Conservation (phyloP, 2,329 filamentous ascomycete genomes). For the Botrytis cinerea region DNA sequence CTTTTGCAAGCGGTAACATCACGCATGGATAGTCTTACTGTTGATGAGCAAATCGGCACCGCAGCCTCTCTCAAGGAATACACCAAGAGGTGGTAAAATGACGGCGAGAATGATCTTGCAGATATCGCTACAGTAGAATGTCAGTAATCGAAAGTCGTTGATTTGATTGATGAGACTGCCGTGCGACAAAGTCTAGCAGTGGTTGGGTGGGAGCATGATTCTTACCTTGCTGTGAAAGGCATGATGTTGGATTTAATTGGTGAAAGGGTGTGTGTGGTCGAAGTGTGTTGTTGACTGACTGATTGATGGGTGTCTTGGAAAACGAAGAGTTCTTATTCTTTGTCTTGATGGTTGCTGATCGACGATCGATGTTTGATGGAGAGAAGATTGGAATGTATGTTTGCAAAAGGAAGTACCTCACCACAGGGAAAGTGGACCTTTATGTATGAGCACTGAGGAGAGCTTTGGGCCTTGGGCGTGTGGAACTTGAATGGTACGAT, state of each 20-base stretch:
- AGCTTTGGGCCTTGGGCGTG: background rate
- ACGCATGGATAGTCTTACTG: conserved; percentile 70
- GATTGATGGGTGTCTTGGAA: background rate
- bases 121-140: conserved; percentile 58
- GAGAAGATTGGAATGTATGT: conserved; percentile 18
- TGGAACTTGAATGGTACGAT: conserved; percentile 9
- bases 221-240: conserved; percentile 61
- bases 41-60: conserved; percentile 87
- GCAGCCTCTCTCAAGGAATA: conserved; percentile 90
- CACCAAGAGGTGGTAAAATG: conserved; percentile 84
- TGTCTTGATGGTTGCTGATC: background rate
- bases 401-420: background rate
- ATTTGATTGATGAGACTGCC: background rate
- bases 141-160: conserved; percentile 21
- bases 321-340: conserved; percentile 17
- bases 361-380: background rate
- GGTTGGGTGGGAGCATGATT: background rate
- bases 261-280: background rate
- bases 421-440: conserved; percentile 13
- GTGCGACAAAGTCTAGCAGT: background rate
- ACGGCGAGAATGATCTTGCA: conserved; percentile 86
- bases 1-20: conserved; percentile 63
- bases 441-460: conserved; percentile 15
- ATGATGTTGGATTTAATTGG: conserved; percentile 41
- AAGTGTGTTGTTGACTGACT: background rate